These are phyloP conservation scores for Candida mesenterica DNA, from an alignment of 1,139 yeast species.

Conservation along the genomic window DNA sequence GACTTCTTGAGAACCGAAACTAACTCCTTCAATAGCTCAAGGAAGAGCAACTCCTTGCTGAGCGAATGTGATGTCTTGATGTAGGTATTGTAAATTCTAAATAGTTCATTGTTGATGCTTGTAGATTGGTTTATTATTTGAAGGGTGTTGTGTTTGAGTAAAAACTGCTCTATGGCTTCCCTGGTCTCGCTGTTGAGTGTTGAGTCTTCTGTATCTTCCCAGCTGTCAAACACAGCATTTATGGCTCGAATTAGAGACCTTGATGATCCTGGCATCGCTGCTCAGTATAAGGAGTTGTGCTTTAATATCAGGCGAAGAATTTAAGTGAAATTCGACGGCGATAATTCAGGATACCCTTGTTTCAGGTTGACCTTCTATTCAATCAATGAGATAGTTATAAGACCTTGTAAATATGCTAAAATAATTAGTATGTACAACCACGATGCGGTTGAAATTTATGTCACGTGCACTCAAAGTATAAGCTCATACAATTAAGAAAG, in stretches of 20 bases:
- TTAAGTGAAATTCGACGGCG: no score
- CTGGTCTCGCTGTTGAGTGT: constrained; percentile 16
- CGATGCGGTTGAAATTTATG: no score
- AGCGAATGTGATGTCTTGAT: constrained; percentile 32
- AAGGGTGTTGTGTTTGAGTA: constrained; percentile 41
- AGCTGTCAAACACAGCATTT: constrained; percentile 26
- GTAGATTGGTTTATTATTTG: constrained; percentile 32
- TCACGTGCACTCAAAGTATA: no score
- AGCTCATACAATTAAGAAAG: no score
- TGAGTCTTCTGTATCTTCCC: constrained; percentile 21
- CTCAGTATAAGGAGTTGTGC: no score
- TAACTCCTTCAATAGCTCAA: constrained; percentile 41
- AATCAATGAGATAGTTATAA: no score
- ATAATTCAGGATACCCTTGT: no score
- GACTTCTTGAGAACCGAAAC: constrained; percentile 40
- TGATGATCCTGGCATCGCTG: constrained; percentile 34
- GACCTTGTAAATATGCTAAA: no score
- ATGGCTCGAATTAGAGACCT: constrained; percentile 31
- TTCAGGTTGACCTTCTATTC: no score
- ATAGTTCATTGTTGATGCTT: constrained; percentile 51
- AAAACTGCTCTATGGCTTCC: constrained; percentile 23
- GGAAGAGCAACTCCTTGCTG: constrained; percentile 42
- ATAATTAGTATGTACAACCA: no score
- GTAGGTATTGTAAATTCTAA: constrained; percentile 39
- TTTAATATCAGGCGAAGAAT: no score